A percentile compares a stretch with the other conserved stretches of the same genome.
Conservation (phyloP, 495 filamentous ascomycete genomes). For the Penicillium egyptiacum region DNA sequence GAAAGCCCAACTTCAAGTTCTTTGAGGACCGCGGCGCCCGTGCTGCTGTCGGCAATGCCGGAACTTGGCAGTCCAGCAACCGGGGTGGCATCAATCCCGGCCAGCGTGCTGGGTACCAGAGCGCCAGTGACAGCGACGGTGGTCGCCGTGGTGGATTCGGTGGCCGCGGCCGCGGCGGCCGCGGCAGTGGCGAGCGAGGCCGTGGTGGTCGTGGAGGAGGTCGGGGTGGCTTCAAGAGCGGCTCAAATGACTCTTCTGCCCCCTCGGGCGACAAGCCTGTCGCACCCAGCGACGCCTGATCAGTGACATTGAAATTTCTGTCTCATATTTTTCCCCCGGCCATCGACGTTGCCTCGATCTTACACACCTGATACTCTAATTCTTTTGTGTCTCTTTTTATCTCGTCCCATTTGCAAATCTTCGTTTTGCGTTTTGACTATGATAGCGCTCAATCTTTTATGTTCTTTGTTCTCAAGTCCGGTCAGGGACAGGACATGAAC, state of each 20-base stretch:
- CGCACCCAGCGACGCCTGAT: conserved; percentile 49
- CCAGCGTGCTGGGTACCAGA: conserved; percentile 72
- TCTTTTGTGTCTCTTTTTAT: conserved; percentile 28
- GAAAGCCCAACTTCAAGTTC: conserved; percentile 76
- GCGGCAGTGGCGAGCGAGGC: conserved; percentile 52
- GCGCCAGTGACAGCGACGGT: conserved; percentile 81
- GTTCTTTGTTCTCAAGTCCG: not conserved
- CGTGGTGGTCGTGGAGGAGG: conserved; percentile 40
- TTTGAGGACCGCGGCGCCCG: conserved; percentile 62
- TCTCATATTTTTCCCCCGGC: conserved; percentile 15
- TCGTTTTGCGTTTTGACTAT: conserved; percentile 19
- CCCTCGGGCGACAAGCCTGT: conserved; percentile 52
- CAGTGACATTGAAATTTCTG: conserved; percentile 17
- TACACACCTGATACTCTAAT: conserved; percentile 26
- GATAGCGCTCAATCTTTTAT: conserved; percentile 13
- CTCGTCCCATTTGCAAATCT: conserved; percentile 24
- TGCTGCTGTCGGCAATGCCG: conserved; percentile 58
- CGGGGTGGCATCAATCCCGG: conserved; percentile 55
- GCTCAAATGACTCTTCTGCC: conserved; percentile 46
- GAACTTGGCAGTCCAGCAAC: conserved; percentile 70
- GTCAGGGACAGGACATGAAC: not conserved
- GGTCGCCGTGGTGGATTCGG: conserved; percentile 61
- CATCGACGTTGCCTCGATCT: conserved; percentile 11
- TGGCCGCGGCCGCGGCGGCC: conserved; percentile 58
- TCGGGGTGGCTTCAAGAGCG: conserved; percentile 59